Conservation (phyloP, 2,329 filamentous ascomycete species). For the Sclerotinia borealis region DNA sequence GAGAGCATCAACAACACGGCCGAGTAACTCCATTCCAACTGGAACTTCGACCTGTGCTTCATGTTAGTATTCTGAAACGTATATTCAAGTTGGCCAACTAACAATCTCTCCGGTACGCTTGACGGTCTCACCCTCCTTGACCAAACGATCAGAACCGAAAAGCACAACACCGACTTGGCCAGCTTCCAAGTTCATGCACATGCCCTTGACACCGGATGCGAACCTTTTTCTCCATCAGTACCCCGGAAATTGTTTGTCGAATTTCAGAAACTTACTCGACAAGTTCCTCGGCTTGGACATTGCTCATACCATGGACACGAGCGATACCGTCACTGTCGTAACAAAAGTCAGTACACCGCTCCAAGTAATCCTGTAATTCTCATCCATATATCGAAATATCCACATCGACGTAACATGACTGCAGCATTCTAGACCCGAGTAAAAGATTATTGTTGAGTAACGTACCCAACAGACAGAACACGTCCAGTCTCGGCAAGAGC, state of each 20-base stretch:
- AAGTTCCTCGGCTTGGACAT: constrained; percentile 99
- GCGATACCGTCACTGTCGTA: constrained; percentile 94
- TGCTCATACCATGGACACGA: constrained; percentile 99
- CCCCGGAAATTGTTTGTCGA: constrained; percentile 11
- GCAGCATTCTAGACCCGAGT: background rate
- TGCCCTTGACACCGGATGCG: constrained; percentile 99
- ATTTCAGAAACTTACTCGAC: constrained; percentile 73
- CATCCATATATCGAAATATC: background rate
- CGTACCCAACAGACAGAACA: constrained; percentile 98
- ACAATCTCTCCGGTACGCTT: constrained; percentile 99
- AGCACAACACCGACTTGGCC: constrained; percentile 99
- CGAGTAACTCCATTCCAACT: constrained; percentile 86
- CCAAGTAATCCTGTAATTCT: background rate
- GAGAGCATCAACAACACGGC: constrained; percentile 96
- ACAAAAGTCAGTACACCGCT: constrained; percentile 20
- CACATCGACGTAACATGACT: background rate
- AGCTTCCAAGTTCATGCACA: constrained; percentile 99
- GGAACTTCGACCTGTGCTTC: constrained; percentile 79
- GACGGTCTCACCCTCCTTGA: constrained; percentile 98
- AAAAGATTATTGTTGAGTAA: constrained; percentile 31
- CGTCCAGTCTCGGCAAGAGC: constrained; percentile 96
- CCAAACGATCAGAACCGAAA: constrained; percentile 99
- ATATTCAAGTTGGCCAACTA: constrained; percentile 39
- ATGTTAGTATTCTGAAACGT: constrained; percentile 16
- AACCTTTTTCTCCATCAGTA: constrained; percentile 55